Conservation (phyloP, 1,284 basidiomycete species). For the Fomitiporia mediterranea region DNA sequence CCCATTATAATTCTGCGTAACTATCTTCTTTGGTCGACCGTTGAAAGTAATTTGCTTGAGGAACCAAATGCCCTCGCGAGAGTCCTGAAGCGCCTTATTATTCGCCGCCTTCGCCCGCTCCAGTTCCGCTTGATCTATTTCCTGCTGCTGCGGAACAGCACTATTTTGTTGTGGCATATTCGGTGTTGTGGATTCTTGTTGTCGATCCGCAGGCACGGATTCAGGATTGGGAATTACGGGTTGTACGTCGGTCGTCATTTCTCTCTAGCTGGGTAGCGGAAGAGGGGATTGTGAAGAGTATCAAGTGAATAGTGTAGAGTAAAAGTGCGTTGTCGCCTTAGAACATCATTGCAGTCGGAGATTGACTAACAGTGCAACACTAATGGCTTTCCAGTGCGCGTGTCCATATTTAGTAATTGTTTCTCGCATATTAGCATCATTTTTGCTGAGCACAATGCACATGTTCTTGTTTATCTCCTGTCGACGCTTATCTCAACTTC, state of each 20-base stretch:
- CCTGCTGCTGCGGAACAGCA: background rate
- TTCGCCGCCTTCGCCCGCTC: conserved; percentile 11
- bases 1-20: conserved; percentile 83
- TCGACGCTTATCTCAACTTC: too few relatives aligned
- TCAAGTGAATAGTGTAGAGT: too few relatives aligned
- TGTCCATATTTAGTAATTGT: too few relatives aligned
- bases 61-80: conserved; percentile 69
- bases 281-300: too few relatives aligned
- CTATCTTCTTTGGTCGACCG: conserved; percentile 49
- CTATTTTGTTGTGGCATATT: background rate
- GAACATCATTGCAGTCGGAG: too few relatives aligned
- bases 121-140: conserved; percentile 2
- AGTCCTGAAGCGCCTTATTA: conserved; percentile 28
- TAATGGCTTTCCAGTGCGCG: too few relatives aligned
- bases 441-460: too few relatives aligned
- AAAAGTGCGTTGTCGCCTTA: too few relatives aligned
- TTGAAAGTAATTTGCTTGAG: conserved; percentile 66
- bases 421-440: too few relatives aligned
- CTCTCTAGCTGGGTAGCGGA: too few relatives aligned
- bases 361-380: too few relatives aligned
- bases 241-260: background rate
- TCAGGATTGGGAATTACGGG: background rate
- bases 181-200: background rate
- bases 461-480: too few relatives aligned
- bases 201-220: background rate